Evolutionary conservation across 176 grass and related monocot genomes (phyloP), one percentile per base, ranked within the genome.

Genomic region (Oryza glumipatula): DNA sequence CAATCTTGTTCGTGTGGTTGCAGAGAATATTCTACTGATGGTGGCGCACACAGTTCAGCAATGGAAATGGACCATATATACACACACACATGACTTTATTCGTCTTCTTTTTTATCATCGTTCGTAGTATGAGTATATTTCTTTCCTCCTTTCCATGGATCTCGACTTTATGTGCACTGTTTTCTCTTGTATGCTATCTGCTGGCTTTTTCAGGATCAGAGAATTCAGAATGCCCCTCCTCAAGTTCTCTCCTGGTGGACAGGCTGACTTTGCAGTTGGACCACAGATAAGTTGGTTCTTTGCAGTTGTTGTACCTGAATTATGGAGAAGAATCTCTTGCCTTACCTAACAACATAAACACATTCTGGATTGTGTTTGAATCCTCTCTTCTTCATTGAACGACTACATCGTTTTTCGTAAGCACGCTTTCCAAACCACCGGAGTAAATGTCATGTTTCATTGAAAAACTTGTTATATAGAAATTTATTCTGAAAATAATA

Each of bases 11-110:
- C n/a, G 16, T 22, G 41, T 23, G 22, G 70, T 72, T 79, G 30
- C 3, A 46, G 47, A 68, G 78, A 87, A 69, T 81, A 87, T 82
- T 69, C 51, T 12, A 45, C 3, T 30, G 76, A 58, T 63, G 36
- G 68, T 9, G 2, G 52, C 10, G 23, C 61, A 65, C 63, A 16
- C 19, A 66, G 49, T 17, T 13, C 8, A 1, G 49, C 54, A 58
- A n/a, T 67, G 71, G 11, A 19, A 10, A 36, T 68, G 32, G 60
- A 74, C 63, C 70, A 26, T 58, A 8, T 58, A 7, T 32, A 32
- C 30, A 32, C 30, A 54, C 7, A 11, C 9, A 44, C 9, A 44
- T 44, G 9, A 44, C 0, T 56, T 4, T 24, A 26, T 9, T 22
- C 7, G 24, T 24, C n/a, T 3, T 11, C 28, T 46, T 21, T 68